A percentile compares a stretch with the other conserved stretches of the same genome.
Evolutionary conservation across 192 early-diverging fungal species (phyloP).

Genomic region (Coemansia sp.): DNA sequence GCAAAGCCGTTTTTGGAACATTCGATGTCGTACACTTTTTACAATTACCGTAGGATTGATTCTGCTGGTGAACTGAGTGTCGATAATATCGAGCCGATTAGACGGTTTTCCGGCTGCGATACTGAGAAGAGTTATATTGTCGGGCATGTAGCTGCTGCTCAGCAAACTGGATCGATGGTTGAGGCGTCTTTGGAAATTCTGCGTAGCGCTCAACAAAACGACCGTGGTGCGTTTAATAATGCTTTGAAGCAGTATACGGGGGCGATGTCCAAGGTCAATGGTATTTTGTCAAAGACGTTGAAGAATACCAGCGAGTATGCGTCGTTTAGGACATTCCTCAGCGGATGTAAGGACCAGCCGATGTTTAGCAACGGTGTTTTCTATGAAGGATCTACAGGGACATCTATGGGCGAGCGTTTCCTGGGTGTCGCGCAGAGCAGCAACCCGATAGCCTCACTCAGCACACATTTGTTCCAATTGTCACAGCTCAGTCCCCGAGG

Average conservation of each 20-base stretch:
- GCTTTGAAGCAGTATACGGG: slow-evolving; percentile 60
- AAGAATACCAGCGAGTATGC: slow-evolving; percentile 70
- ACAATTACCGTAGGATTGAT: slow-evolving; percentile 82
- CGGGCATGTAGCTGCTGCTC: slow-evolving; percentile 88
- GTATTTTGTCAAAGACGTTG: slow-evolving; percentile 83
- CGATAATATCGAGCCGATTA: slow-evolving; percentile 77
- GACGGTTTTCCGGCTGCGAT: slow-evolving; percentile 72
- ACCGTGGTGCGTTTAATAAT: slow-evolving; percentile 67
- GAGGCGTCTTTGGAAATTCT: slow-evolving; percentile 63
- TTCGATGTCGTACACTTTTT: slow-evolving; percentile 75
- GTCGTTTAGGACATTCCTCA: slow-evolving; percentile 91
- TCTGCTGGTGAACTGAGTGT: slow-evolving; percentile 55
- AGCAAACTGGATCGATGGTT: slow-evolving; percentile 70
- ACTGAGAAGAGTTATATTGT: slow-evolving; percentile 84
- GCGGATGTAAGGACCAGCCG: slow-evolving; percentile 84
- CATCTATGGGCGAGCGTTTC: slow-evolving; percentile 61
- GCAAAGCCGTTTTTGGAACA: slow-evolving; percentile 82
- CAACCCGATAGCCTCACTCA: slow-evolving; percentile 83
- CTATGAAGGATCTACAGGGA: slow-evolving; percentile 67
- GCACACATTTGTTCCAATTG: slow-evolving; percentile 84
- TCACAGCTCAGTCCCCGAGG: slow-evolving; percentile 78
- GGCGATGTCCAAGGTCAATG: slow-evolving; percentile 71
- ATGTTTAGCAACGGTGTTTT: slow-evolving; percentile 92
- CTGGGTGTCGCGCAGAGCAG: slow-evolving; percentile 87
- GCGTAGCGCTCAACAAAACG: slow-evolving; percentile 48